Conservation (phyloP, 805 yeast species). For the Lachancea sp. region DNA sequence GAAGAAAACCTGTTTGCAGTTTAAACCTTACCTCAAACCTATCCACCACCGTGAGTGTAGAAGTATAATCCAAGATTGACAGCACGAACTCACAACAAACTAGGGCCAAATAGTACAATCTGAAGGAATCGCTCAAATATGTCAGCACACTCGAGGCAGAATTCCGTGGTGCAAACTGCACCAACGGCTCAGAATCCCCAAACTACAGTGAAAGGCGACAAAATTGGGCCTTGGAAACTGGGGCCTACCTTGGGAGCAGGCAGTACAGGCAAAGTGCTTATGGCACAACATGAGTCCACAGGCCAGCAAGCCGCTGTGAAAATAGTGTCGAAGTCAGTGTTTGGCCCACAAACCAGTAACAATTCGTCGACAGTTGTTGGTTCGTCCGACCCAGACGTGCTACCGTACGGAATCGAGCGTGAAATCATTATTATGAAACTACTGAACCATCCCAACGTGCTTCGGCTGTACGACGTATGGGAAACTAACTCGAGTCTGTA, state of each 20-base stretch:
- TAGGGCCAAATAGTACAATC: too few species aligned
- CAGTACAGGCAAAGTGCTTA: constrained; percentile 90
- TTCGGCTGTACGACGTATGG: constrained; percentile 81
- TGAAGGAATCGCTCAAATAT: too few species aligned
- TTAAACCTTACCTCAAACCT: too few species aligned
- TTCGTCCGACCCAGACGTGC: constrained; percentile 43
- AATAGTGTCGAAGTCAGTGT: constrained; percentile 81
- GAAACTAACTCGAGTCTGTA: constrained; percentile 78
- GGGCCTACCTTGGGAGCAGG: constrained; percentile 95
- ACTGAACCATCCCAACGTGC: constrained; percentile 68
- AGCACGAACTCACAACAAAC: background rate
- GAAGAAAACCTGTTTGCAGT: too few species aligned
- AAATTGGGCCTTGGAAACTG: constrained; percentile 90
- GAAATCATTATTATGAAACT: constrained; percentile 83
- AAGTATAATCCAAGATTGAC: too few species aligned
- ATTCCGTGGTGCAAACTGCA: constrained; percentile 6
- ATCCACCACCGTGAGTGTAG: too few species aligned
- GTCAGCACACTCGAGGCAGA: constrained; percentile 10
- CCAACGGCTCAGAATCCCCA: too few species aligned
- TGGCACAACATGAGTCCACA: constrained; percentile 79
- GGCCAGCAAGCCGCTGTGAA: constrained; percentile 94
- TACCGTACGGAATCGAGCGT: constrained; percentile 81
- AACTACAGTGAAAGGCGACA: constrained; percentile 35
- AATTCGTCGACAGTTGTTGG: constrained; percentile 36
- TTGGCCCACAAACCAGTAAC: constrained; percentile 34